Evolutionary conservation across 306 rosid genomes (phyloP).

Genomic region (Pueraria montana): DNA sequence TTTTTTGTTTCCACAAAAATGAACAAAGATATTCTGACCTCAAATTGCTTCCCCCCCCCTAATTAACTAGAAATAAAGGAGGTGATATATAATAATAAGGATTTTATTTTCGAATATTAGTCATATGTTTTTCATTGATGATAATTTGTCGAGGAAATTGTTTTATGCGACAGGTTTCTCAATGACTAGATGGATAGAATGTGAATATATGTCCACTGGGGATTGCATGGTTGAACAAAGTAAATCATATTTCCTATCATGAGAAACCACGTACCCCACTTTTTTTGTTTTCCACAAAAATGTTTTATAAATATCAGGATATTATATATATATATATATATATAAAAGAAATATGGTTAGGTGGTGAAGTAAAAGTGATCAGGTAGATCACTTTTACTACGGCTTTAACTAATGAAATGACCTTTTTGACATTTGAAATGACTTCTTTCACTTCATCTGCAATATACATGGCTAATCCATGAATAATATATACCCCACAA

Average conservation of each 20-base stretch:
- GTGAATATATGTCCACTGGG: conserved; percentile 8
- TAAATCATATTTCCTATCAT: conserved; percentile 13
- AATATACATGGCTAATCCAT: background rate
- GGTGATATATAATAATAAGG: background rate
- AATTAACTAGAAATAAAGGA: background rate
- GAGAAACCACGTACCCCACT: conserved; percentile 26
- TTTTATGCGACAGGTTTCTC: conserved; percentile 1
- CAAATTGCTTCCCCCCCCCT: background rate
- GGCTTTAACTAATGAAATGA: conserved; percentile 39
- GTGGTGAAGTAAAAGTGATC: conserved; percentile 39
- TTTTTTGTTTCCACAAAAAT: conserved; percentile 10
- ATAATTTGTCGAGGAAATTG: background rate
- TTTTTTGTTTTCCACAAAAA: conserved; percentile 15
- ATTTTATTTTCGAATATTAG: background rate
- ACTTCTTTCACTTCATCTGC: background rate
- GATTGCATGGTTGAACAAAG: conserved; percentile 38
- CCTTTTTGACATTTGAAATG: conserved; percentile 36
- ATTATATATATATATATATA: background rate
- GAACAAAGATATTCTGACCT: conserved; percentile 28
- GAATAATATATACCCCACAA: too few species aligned
- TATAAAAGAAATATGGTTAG: background rate
- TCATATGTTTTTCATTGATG: background rate
- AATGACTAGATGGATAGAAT: background rate
- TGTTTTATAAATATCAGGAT: background rate
- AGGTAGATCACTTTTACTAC: conserved; percentile 56